These are phyloP conservation scores for Niveomyces coronatus DNA, from an alignment of 2,329 filamentous ascomycete species.

Conservation along the genomic window DNA sequence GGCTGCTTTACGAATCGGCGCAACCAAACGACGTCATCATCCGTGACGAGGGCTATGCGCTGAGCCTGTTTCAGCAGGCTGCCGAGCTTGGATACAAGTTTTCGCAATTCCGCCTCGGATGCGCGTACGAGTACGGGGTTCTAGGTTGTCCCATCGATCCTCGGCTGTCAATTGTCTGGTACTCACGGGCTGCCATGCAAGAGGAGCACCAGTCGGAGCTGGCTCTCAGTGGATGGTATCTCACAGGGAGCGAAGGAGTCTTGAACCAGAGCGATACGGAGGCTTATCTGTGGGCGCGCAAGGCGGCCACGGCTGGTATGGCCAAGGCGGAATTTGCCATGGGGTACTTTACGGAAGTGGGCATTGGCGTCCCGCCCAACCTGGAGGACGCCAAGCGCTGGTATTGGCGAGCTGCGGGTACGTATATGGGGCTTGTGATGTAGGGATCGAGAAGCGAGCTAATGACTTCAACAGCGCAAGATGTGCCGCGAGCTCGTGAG, in stretches of 20 bases:
- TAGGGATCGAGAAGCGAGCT: neutral
- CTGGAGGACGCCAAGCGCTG: conserved; percentile 93
- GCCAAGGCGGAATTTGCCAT: conserved; percentile 96
- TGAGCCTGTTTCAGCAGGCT: conserved; percentile 74
- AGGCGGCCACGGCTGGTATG: conserved; percentile 77
- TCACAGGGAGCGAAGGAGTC: conserved; percentile 82
- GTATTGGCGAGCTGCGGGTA: conserved; percentile 96
- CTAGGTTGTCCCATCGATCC: conserved; percentile 77
- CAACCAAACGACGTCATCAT: conserved; percentile 61
- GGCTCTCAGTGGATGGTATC: conserved; percentile 81
- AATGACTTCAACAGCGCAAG: conserved; percentile 59
- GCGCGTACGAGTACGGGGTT: conserved; percentile 80
- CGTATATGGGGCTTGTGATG: conserved; percentile 34
- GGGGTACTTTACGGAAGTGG: conserved; percentile 92
- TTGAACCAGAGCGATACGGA: conserved; percentile 89
- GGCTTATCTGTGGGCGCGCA: conserved; percentile 93
- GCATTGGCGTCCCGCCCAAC: conserved; percentile 78
- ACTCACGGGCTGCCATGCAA: conserved; percentile 80
- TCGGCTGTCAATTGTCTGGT: conserved; percentile 83
- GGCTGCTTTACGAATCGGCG: conserved; percentile 53
- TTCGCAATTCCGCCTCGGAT: conserved; percentile 81
- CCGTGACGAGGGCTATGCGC: conserved; percentile 71
- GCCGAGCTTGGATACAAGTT: conserved; percentile 90
- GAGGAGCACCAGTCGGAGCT: conserved; percentile 91
- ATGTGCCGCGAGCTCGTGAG: conserved; percentile 87